phyloP scores from a whole-genome alignment of 306 rosid genomes.

The Phaseolus lunatus region DNA sequence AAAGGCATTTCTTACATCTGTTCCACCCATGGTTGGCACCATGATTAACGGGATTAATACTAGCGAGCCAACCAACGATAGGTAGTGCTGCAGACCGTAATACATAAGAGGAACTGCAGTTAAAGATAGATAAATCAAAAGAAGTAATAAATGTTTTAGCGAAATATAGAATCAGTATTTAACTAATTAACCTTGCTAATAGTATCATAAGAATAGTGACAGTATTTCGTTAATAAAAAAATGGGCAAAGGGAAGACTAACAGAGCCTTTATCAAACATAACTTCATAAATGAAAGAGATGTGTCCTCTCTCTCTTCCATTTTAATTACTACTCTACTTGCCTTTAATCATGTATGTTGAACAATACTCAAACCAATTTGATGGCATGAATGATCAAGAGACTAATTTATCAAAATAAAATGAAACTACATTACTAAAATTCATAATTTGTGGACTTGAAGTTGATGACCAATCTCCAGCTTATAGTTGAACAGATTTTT shows the following conservation, averaged over 20 bases:
- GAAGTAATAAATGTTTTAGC: background rate
- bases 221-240: background rate
- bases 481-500: background rate
- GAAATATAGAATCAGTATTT: conserved; percentile 29
- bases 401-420: conserved; percentile 20
- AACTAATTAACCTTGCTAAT: conserved; percentile 19
- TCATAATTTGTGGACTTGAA: background rate
- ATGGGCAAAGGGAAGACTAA: no score
- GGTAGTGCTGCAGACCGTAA: conserved; percentile 89
- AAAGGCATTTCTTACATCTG: conserved; percentile 70
- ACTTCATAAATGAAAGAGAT: background rate
- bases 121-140: conserved; percentile 45
- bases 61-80: conserved; percentile 91
- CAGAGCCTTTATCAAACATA: no score
- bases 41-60: conserved; percentile 78
- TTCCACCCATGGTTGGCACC: conserved; percentile 87
- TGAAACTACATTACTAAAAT: conserved; percentile 7
- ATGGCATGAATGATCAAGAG: background rate
- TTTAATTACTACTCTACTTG: background rate
- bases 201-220: background rate
- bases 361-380: background rate
- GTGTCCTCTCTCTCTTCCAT: background rate
- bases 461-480: no score
- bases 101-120: conserved; percentile 75
- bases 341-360: background rate